Percentiles rank a stretch among this genome's conserved stretches.
phyloP scores from a whole-genome alignment of 768 basidiomycete genomes.

The Hygrocybe punicea region DNA sequence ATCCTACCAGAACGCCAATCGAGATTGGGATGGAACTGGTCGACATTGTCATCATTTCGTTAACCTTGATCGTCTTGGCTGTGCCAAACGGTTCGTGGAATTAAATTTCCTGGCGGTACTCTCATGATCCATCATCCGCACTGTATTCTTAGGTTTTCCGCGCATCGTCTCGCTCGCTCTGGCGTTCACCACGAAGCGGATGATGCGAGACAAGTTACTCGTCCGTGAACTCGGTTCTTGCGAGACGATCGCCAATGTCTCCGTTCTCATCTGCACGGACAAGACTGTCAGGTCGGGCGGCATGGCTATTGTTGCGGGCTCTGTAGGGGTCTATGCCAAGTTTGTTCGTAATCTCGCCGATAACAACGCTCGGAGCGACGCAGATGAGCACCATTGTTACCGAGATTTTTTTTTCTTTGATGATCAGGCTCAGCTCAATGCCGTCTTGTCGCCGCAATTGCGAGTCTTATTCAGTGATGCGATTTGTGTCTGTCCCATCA shows the following conservation, averaged over 20 bases:
- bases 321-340: constrained; percentile 90
- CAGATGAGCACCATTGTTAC: neutral
- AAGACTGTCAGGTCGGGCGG: constrained; percentile 87
- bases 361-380: constrained; percentile 8
- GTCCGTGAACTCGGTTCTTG: constrained; percentile 95
- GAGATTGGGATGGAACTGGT: constrained; percentile 88
- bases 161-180: constrained; percentile 57
- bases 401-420: no score
- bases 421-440: constrained; percentile 69
- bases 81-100: no score
- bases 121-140: no score
- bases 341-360: constrained; percentile 69
- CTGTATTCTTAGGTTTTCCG: no score
- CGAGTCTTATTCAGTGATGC: constrained; percentile 9
- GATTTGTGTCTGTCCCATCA: constrained; percentile 51
- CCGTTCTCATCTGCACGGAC: constrained; percentile 92
- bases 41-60: constrained; percentile 90
- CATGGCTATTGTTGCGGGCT: constrained; percentile 93
- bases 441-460: constrained; percentile 46
- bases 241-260: constrained; percentile 98
- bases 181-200: constrained; percentile 95
- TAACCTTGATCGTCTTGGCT: constrained; percentile 58
- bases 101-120: no score
- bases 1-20: constrained; percentile 53
- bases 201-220: constrained; percentile 91